Evolutionary conservation across 768 basidiomycete genomes (phyloP).

Genomic region (Boletus pseudo-olivaceus): DNA sequence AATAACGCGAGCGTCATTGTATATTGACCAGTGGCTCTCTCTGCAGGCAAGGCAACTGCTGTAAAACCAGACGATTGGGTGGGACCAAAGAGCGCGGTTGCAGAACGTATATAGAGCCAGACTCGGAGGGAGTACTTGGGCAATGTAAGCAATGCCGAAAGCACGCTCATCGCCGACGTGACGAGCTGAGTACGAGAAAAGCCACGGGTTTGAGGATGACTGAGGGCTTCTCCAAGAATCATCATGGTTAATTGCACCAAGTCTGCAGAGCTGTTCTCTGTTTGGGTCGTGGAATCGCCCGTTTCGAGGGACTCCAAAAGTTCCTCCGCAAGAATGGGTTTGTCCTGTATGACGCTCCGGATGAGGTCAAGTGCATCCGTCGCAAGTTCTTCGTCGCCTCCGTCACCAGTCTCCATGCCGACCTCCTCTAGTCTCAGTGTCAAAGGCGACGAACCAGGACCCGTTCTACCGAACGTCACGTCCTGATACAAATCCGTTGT

Average conservation of each 20-base stretch:
- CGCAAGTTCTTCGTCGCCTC: conserved; percentile 61
- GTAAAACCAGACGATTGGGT: conserved; percentile 53
- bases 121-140: conserved; percentile 78
- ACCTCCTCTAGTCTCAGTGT: conserved; percentile 61
- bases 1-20: conserved; percentile 80
- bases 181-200: conserved; percentile 60
- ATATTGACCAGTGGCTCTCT: conserved; percentile 71
- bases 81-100: conserved; percentile 70
- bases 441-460: conserved; percentile 34
- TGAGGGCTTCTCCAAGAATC: conserved; percentile 75
- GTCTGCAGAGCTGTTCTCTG: conserved; percentile 58
- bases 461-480: conserved; percentile 49
- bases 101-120: conserved; percentile 85
- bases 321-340: conserved; percentile 57
- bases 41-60: conserved; percentile 62
- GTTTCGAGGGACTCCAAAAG: conserved; percentile 66
- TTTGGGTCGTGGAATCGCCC: conserved; percentile 33
- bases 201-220: conserved; percentile 43
- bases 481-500: conserved; percentile 45
- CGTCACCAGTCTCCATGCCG: conserved; percentile 64
- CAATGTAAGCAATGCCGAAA: conserved; percentile 70
- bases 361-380: conserved; percentile 78
- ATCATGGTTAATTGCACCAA: conserved; percentile 77
- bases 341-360: conserved; percentile 70
- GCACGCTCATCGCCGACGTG: conserved; percentile 77